Base-by-base conservation (phyloP, 495 filamentous ascomycete species). In the Aspergillus taichungensis region DNA sequence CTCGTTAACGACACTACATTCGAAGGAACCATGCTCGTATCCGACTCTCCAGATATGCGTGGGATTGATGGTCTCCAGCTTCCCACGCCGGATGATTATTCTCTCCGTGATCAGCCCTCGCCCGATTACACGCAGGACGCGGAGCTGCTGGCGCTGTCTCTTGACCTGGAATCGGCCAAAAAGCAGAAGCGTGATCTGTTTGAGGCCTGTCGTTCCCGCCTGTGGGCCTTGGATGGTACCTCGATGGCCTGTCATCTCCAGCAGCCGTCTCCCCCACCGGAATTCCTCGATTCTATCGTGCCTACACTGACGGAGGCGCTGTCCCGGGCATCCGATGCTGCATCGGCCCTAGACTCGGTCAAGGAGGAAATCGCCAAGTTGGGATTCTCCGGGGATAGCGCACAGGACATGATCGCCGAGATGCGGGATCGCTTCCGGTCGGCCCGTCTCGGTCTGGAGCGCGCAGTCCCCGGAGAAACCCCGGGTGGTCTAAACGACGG, bases 361-460 rank as follows among this genome's bases (percentile, higher is more conserved):
- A 64, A 50, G 12, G 46, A 55, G 13, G 67, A 71, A 36, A 63
- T 84, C 29, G 62, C 52, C 3, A 53, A 41, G 8, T 62, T 85
- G 0, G 82, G 82, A 1, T 87, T 87, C 47, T 52, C 65, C 0
- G 74, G 77, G 8, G 37, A 52, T 0, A 65, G 64, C 46, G 60
- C 67, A 0, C 51, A 68, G 12, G 75, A 77, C n/a, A 68, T 75
- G 18, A 51, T 87, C 6, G 37, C 61, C 0, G 66, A 74, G 1
- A 72, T 87, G 13, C 65, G 65, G 12, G 31, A 54, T 11, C 61
- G 69, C 14, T 79, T 87, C 59, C 77, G 82, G n/a, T 51, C 72
- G n/a, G 82, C 83, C 3, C 76, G 83, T 4, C 66, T 87, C 1
- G 74, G 82, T 24, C 69, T 87, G 6, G 84, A 87, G 49, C 76